These are phyloP conservation scores for Barnettozyma wickerhamii DNA, from an alignment of 805 yeast genomes.

Conservation along the genomic window DNA sequence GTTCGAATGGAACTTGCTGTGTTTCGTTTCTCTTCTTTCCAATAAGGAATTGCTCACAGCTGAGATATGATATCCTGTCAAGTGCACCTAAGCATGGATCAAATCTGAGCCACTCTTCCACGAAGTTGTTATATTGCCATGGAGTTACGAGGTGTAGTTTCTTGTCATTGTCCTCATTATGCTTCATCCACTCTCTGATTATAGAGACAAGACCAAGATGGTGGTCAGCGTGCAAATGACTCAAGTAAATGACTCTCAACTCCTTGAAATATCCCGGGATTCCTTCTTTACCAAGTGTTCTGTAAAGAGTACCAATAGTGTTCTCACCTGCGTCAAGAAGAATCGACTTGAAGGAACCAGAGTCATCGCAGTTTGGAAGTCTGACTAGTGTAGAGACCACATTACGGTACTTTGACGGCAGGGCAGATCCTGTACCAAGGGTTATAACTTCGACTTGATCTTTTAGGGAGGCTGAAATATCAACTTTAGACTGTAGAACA, in stretches of 20 bases:
- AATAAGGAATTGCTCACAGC: conserved; percentile 54
- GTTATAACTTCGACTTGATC: conserved; percentile 67
- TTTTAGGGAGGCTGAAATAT: conserved; percentile 24
- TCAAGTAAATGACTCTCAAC: conserved; percentile 60
- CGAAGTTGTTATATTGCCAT: conserved; percentile 62
- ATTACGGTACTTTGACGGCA: conserved; percentile 81
- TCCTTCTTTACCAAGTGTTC: conserved; percentile 53
- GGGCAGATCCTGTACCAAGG: conserved; percentile 89
- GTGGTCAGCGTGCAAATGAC: conserved; percentile 97
- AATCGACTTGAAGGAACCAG: conserved; percentile 37
- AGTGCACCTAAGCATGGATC: conserved; percentile 37
- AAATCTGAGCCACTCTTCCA: conserved; percentile 61
- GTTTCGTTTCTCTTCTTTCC: conserved; percentile 33
- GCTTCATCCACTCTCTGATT: conserved; percentile 59
- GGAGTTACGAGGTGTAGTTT: conserved; percentile 66
- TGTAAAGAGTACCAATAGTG: conserved; percentile 65
- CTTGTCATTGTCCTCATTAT: conserved; percentile 34
- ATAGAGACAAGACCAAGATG: conserved; percentile 80
- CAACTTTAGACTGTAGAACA: conserved; percentile 20
- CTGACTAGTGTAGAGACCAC: conserved; percentile 79
- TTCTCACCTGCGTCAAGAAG: conserved; percentile 96
- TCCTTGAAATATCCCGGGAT: conserved; percentile 48
- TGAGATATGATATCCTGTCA: conserved; percentile 44
- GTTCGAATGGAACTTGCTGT: conserved; percentile 25
- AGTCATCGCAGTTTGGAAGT: conserved; percentile 41